A percentile compares a stretch with the other conserved stretches of the same genome.
Evolutionary conservation across 495 filamentous ascomycete species (phyloP).

Genomic region (Talaromyces stipitatus): DNA sequence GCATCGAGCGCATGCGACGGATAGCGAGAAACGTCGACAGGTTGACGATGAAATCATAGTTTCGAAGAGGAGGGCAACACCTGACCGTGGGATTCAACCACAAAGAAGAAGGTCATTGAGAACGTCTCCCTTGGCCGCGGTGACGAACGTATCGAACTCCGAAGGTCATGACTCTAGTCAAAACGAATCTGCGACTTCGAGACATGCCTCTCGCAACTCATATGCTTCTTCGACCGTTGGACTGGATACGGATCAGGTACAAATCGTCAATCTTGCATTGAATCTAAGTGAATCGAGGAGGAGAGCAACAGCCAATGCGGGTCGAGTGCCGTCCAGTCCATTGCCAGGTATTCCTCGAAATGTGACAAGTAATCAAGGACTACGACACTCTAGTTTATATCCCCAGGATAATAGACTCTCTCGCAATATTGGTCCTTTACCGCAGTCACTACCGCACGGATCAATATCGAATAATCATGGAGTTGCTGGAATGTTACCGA

Average conservation of each 20-base stretch:
- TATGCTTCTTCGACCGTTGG: slow-evolving; percentile 16
- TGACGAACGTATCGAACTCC: slow-evolving; percentile 2
- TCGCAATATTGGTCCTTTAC: not conserved
- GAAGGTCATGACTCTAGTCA: not conserved
- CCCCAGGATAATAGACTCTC: not conserved
- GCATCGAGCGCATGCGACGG: slow-evolving; percentile 17
- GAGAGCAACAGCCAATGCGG: slow-evolving; percentile 28
- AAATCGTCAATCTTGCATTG: slow-evolving; percentile 86
- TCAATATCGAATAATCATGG: not conserved
- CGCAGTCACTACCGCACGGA: not conserved
- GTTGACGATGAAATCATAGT: slow-evolving; percentile 25
- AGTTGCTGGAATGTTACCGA: not conserved
- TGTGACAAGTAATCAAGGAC: not conserved
- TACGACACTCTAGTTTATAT: slow-evolving; percentile 3
- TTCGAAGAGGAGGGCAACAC: slow-evolving; percentile 26
- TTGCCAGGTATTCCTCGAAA: slow-evolving; percentile 2
- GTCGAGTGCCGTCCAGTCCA: slow-evolving; percentile 16
- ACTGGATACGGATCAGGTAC: slow-evolving; percentile 66
- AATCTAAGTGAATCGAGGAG: slow-evolving; percentile 79
- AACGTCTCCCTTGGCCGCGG: slow-evolving; percentile 8
- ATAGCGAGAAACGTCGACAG: slow-evolving; percentile 23
- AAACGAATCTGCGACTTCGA: slow-evolving; percentile 8
- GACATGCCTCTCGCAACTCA: slow-evolving; percentile 9
- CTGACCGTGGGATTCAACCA: slow-evolving; percentile 31
- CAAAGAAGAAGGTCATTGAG: slow-evolving; percentile 20